A percentile compares a stretch with the other conserved stretches of the same genome.
Conservation (phyloP, 83 land plant species). For the Thuja plicata region DNA sequence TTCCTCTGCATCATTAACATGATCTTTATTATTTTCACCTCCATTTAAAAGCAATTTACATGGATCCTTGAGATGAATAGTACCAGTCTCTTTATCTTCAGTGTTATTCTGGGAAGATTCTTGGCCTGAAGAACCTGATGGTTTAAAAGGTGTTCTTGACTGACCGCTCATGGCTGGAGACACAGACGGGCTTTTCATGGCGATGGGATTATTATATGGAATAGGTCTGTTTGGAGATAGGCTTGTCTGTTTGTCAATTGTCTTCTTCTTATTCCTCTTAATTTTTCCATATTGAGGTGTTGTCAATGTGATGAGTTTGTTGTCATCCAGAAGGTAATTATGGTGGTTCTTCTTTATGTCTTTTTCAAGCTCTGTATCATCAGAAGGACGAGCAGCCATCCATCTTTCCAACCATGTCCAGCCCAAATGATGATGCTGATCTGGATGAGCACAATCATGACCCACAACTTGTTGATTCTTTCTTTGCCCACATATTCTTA, state of each 20-base stretch:
- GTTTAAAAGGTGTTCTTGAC: conserved; percentile 1
- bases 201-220: conserved; percentile 3
- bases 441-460: background rate
- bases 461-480: conserved; percentile 18
- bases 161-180: background rate
- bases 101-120: background rate
- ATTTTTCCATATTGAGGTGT: conserved; percentile 13
- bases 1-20: background rate
- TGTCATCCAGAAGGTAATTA: background rate
- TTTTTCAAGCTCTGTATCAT: conserved; percentile 25
- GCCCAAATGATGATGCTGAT: conserved; percentile 28
- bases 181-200: conserved; percentile 3
- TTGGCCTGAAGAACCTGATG: conserved; percentile 4
- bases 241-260: background rate
- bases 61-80: background rate
- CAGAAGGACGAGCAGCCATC: conserved; percentile 63
- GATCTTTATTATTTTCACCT: background rate
- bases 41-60: background rate
- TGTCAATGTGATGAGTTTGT: background rate
- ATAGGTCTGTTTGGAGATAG: background rate
- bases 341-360: background rate
- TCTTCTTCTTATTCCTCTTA: background rate
- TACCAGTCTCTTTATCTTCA: background rate
- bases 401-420: conserved; percentile 78
- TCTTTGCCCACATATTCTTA: conserved; percentile 53